These are phyloP conservation scores for Leccinum subfulvum DNA, from an alignment of 1,284 basidiomycete genomes.

Conservation along the genomic window DNA sequence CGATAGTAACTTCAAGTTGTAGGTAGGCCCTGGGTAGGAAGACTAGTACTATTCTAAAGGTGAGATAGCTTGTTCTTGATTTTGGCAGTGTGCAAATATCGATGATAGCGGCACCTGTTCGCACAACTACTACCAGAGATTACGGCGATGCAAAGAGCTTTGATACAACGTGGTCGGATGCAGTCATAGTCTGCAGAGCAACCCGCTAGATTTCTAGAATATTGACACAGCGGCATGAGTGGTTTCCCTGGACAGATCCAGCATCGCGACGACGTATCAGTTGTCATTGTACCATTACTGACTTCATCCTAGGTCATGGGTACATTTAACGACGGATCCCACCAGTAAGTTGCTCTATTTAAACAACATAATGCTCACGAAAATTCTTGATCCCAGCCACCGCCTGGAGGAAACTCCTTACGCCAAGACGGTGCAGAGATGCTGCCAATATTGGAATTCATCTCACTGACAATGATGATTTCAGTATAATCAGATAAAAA, in stretches of 20 bases:
- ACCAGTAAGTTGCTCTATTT: neutral
- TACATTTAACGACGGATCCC: neutral
- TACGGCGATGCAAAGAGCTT: neutral
- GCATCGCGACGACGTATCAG: slow-evolving; percentile 5
- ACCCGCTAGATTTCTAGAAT: neutral
- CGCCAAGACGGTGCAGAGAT: neutral
- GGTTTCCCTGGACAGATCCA: slow-evolving; percentile 9
- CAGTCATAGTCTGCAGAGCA: neutral
- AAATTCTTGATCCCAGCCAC: neutral
- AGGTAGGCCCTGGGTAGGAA: too few relatives aligned
- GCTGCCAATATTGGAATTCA: neutral
- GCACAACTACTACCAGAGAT: neutral
- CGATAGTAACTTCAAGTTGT: neutral
- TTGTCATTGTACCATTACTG: neutral
- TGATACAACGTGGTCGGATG: neutral
- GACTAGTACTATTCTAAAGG: too few relatives aligned
- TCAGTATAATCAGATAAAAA: neutral
- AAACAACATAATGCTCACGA: neutral
- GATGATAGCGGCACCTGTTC: neutral
- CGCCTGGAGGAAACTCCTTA: neutral
- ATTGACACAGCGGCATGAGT: slow-evolving; percentile 7
- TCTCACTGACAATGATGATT: neutral
- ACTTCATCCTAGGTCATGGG: slow-evolving; percentile 3
- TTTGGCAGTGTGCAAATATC: too few relatives aligned
- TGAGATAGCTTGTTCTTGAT: too few relatives aligned